Percentiles rank a stretch among this genome's conserved stretches.
These are phyloP conservation scores for Leccinum aurantiacum DNA, from an alignment of 768 basidiomycete genomes.

Conservation along the genomic window DNA sequence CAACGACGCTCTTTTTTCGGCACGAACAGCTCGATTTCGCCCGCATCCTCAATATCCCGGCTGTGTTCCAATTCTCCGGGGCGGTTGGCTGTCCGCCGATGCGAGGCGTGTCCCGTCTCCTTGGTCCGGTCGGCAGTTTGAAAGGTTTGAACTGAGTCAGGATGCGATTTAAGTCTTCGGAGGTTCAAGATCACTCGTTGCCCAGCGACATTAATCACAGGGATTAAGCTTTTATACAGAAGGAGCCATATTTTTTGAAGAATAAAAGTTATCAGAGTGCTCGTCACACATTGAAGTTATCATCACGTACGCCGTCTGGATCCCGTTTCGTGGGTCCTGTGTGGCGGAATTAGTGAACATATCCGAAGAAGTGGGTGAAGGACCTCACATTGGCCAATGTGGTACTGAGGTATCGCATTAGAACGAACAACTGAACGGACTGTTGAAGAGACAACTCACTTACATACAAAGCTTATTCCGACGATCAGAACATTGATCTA, in stretches of 20 bases:
- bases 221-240: not conserved
- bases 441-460: constrained; percentile 3
- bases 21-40: not conserved
- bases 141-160: not conserved
- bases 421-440: not conserved
- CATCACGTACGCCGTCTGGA: constrained; percentile 4
- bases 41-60: not conserved
- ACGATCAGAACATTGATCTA: not conserved
- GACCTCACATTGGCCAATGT: not conserved
- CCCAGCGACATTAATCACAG: constrained; percentile 10
- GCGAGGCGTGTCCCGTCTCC: not conserved
- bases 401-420: not conserved
- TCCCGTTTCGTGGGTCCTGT: constrained; percentile 6
- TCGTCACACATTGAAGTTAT: not conserved
- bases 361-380: not conserved
- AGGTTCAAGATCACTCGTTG: constrained; percentile 23
- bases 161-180: not conserved
- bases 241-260: not conserved
- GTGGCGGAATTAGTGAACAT: not conserved
- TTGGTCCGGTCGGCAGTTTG: not conserved
- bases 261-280: not conserved
- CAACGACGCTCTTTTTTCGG: not conserved
- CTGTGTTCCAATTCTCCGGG: not conserved
- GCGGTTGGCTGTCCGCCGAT: not conserved
- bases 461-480: not conserved